Percentiles rank a stretch among this genome's conserved stretches.
These are phyloP conservation scores for Myxozyma neotropica DNA, from an alignment of 805 yeast genomes.

Conservation along the genomic window DNA sequence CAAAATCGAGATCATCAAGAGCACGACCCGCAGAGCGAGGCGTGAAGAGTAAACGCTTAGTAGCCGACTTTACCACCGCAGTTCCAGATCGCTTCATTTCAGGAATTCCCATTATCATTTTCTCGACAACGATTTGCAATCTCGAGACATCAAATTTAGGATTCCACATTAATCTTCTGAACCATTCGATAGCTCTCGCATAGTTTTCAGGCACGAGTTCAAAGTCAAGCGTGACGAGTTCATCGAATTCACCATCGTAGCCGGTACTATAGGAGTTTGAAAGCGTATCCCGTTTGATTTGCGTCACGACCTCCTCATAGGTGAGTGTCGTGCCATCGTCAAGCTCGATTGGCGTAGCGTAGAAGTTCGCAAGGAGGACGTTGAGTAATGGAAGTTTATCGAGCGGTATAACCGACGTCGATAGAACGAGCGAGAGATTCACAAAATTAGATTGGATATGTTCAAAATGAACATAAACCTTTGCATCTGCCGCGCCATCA, in stretches of 20 bases:
- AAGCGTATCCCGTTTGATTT: conserved; percentile 72
- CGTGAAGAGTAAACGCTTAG: conserved; percentile 55
- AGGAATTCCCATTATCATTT: conserved; percentile 59
- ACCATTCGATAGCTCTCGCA: conserved; percentile 73
- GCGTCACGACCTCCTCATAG: conserved; percentile 75
- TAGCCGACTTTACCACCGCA: conserved; percentile 65
- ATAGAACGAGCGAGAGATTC: conserved; percentile 62
- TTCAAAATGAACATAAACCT: conserved; percentile 76
- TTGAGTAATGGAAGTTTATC: conserved; percentile 65
- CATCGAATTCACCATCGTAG: conserved; percentile 63
- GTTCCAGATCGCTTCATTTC: conserved; percentile 66
- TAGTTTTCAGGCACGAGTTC: conserved; percentile 67
- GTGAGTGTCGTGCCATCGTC: conserved; percentile 63
- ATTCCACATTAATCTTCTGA: conserved; percentile 62
- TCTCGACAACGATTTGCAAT: conserved; percentile 65
- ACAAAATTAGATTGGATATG: conserved; percentile 78
- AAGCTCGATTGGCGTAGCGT: conserved; percentile 68
- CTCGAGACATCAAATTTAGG: conserved; percentile 73
- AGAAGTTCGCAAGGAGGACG: conserved; percentile 62
- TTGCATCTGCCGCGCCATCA: conserved; percentile 47
- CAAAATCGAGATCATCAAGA: conserved; percentile 66
- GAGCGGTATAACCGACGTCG: conserved; percentile 56
- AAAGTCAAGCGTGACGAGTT: conserved; percentile 62
- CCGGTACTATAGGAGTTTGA: conserved; percentile 56
- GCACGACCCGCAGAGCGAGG: conserved; percentile 67